phyloP scores from a whole-genome alignment of 2,329 filamentous ascomycete species.

The Epichloe gansuensis region DNA sequence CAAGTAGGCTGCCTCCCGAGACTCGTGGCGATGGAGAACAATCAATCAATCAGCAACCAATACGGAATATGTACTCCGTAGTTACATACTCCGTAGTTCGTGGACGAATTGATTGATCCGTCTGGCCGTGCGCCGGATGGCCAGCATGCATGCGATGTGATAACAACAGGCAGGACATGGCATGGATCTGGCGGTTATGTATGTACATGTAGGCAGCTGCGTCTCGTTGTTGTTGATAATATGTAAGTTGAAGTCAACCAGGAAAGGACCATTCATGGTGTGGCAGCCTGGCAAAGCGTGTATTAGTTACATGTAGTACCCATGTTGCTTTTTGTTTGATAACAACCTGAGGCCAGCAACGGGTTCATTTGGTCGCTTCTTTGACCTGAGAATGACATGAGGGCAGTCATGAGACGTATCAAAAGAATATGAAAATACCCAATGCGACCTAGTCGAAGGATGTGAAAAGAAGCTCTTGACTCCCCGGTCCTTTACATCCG shows the following conservation, averaged over 20 bases:
- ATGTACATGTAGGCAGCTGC: too few relatives aligned
- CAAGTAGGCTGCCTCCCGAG: neutral
- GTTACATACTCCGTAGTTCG: neutral
- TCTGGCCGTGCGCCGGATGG: neutral
- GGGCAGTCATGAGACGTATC: too few relatives aligned
- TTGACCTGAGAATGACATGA: too few relatives aligned
- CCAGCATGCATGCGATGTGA: neutral
- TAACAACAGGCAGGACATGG: neutral
- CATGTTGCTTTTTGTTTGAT: conserved; percentile 1
- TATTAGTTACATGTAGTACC: neutral
- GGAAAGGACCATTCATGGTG: neutral
- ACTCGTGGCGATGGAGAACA: neutral
- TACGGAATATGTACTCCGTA: too few relatives aligned
- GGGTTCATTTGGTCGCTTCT: too few relatives aligned
- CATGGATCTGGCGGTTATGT: too few relatives aligned
- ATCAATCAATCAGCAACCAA: neutral
- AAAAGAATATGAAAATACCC: too few relatives aligned
- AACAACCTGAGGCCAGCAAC: too few relatives aligned
- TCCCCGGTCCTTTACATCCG: too few relatives aligned
- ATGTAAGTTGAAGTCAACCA: too few relatives aligned
- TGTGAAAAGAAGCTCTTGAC: too few relatives aligned
- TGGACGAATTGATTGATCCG: neutral
- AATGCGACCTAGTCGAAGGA: neutral
- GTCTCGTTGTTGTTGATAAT: neutral
- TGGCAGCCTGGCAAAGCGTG: neutral